Conservation (phyloP, 768 basidiomycete species). For the Myochromella boudieri region DNA sequence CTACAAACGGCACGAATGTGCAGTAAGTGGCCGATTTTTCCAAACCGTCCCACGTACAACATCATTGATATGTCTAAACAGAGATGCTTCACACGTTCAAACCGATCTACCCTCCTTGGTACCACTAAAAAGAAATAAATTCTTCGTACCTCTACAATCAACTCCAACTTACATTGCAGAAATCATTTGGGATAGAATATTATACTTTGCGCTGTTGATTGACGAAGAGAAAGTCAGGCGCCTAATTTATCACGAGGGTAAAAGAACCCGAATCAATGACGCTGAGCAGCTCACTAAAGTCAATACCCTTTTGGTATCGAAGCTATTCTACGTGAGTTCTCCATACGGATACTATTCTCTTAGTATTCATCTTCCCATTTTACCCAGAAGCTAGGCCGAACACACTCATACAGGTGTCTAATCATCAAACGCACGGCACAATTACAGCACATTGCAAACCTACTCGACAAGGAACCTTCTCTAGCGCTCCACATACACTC, state of each 20-base stretch:
- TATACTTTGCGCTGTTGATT: neutral
- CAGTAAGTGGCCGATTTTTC: too few species aligned
- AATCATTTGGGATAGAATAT: neutral
- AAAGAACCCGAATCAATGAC: neutral
- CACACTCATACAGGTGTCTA: neutral
- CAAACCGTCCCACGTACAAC: too few species aligned
- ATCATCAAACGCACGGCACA: neutral
- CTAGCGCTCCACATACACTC: neutral
- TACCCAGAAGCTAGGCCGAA: neutral
- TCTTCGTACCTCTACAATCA: neutral
- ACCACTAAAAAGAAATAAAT: neutral
- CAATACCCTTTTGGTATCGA: conserved; percentile 1
- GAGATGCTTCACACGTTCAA: too few species aligned
- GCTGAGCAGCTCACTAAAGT: neutral
- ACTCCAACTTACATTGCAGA: neutral
- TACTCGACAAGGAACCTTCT: neutral
- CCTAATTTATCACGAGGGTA: neutral
- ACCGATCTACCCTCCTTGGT: too few species aligned
- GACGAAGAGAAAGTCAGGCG: conserved; percentile 1
- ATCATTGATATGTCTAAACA: too few species aligned
- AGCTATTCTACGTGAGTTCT: neutral
- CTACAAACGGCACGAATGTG: neutral
- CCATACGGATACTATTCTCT: too few species aligned
- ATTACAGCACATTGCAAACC: neutral
- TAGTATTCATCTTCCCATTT: too few species aligned